Base-by-base conservation (phyloP, 441 rosid species). In the Gossypium gossypioides region DNA sequence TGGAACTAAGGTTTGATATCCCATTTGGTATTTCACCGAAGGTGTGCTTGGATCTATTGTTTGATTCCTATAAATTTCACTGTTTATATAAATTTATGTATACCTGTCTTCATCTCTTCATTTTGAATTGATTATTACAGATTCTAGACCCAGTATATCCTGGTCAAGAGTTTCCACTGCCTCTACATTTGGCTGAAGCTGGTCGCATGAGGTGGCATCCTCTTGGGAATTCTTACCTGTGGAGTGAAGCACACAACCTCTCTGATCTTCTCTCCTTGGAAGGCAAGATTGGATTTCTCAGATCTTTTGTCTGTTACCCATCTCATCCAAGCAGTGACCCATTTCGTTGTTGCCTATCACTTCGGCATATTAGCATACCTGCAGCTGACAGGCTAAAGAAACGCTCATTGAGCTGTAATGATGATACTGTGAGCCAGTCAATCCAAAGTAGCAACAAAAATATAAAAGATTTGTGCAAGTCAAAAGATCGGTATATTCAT, bases 191-290 rank as follows among this genome's bases (percentile, higher is more conserved):
- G 83, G 97, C 99, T 75, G 91, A 86, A 85, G 84, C 93, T 52
- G 99, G 97, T 76, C 88, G 93, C 62, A 80, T 92, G 77, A 87
- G 97, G 76, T 94, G 96, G 94, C 97, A 91, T 70, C 97, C 99
- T n/a, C 82, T 82, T 68, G 97, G 97, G 74, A 82, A 85, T 76
- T 87, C 91, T 68, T 89, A 83, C 81, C 81, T 90, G 75, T 94
- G 99, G 97, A 94, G 99, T 83, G 99, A 89, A 86, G 92, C 87
- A 57, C 90, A 94, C 74, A 88, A 87, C 73, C 80, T 92, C 72
- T 84, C 92, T 68, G 85, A 83, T 83, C 83, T 94, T 81, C 88
- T 94, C 71, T 85, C 92, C 60, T 93, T 80, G 46, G 92, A 92
- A 76, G 89, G 87, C 83, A 89, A 87, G 76, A 82, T 82, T 78